Evolutionary conservation across 192 early-diverging fungal genomes (phyloP), one percentile per base, ranked within the genome.

Genomic region (Gaertneriomyces semiglobifer): DNA sequence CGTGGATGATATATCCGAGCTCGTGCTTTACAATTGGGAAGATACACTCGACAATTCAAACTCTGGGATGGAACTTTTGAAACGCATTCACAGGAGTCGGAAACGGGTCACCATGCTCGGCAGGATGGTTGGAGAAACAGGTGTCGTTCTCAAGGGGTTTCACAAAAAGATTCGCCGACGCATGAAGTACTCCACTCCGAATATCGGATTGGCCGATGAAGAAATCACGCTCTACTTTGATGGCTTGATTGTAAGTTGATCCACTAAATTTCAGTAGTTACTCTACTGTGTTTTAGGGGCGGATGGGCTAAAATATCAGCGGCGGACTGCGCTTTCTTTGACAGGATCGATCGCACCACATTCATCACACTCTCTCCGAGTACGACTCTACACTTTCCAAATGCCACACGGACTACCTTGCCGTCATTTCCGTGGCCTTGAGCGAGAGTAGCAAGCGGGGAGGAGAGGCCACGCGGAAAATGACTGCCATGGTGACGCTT

Each of bases 221-320:
- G 65, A 66, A 33, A 38, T 66, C 44, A 43, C 43, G 1, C 41
- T 66, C 18, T 66, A 66, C 53, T 66, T 66, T 66, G 65, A 66
- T 12, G 58, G 65, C 41, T 25, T 66, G 43, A 42, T 38, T 33
- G 60, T 61, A 61, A 46, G 65, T 44, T n/a, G 65, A 58, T 42
- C 38, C 47, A 10, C 54, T 58, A 11, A 33, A 45, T 44, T 47
- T 57, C 2, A n/a, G 44, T 38, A 8, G 2, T 44, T 66, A 19
- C 44, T 53, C 46, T 5, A 55, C 55, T 19, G 44, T 44, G 65
- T 58, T 66, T 16, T 57, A 43, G 4, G 44, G 61, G 61, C 39
- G 48, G 25, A 11, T 20, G 44, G 50, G 5, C 50, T 52, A 20
- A 5, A 20, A 6, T 6, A 20, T 52, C 20, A 52, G 3, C n/a